Evolutionary conservation across 192 early-diverging fungal genomes (phyloP).

Genomic region (Gryganskiella cystojenkinii): DNA sequence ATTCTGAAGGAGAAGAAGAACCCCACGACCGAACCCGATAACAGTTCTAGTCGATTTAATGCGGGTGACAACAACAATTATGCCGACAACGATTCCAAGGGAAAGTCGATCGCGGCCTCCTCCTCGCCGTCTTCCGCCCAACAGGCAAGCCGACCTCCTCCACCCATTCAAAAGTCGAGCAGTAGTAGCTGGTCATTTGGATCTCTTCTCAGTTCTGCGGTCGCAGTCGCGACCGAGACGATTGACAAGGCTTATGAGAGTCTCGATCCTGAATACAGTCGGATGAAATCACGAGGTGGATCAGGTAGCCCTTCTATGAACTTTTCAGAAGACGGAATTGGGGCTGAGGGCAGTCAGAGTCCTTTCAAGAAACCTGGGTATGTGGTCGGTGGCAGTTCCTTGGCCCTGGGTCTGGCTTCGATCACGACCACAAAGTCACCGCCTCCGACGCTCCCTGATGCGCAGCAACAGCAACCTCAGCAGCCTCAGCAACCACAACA

Average conservation of each 20-base stretch:
- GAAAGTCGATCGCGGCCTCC: background rate
- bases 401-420: slow-evolving; percentile 41
- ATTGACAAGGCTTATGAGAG: slow-evolving; percentile 49
- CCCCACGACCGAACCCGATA: background rate
- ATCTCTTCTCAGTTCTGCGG: slow-evolving; percentile 50
- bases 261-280: slow-evolving; percentile 44
- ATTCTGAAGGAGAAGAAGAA: slow-evolving; percentile 39
- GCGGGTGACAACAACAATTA: too few relatives aligned
- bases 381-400: slow-evolving; percentile 42
- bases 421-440: slow-evolving; percentile 18
- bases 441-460: background rate
- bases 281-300: slow-evolving; percentile 26
- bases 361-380: slow-evolving; percentile 44
- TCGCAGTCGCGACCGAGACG: slow-evolving; percentile 33
- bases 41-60: background rate
- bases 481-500: background rate
- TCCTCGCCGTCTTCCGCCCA: background rate
- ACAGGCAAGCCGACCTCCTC: background rate
- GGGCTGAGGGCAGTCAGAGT: slow-evolving; percentile 3
- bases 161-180: slow-evolving; percentile 28
- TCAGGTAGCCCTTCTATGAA: background rate
- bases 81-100: slow-evolving; percentile 7
- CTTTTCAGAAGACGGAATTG: background rate
- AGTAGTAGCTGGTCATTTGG: slow-evolving; percentile 44
- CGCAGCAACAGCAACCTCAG: background rate